Evolutionary conservation across 257 asterid species (phyloP).

Genomic region (Solanum sitiens): DNA sequence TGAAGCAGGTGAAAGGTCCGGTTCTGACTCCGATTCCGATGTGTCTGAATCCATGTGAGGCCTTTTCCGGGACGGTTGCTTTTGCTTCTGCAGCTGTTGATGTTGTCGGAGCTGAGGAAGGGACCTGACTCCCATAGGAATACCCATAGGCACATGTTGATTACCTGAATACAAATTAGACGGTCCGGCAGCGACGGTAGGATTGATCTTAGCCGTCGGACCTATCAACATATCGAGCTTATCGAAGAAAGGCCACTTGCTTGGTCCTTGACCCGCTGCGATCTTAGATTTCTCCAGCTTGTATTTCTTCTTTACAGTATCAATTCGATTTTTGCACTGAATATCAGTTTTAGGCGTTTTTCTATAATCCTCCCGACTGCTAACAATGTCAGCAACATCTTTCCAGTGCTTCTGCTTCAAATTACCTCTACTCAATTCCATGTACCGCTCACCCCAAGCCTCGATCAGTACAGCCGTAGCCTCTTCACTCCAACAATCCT

Average conservation of each 20-base stretch:
- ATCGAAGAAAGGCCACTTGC: constrained; percentile 60
- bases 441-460: constrained; percentile 80
- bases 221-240: constrained; percentile 63
- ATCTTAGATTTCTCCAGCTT: constrained; percentile 83
- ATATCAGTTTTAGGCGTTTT: constrained; percentile 68
- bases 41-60: constrained; percentile 22
- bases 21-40: constrained; percentile 48
- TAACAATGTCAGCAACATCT: constrained; percentile 73
- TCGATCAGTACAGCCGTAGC: constrained; percentile 70
- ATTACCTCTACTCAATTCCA: constrained; percentile 81
- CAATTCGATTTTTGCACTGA: constrained; percentile 92
- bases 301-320: constrained; percentile 86
- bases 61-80: constrained; percentile 19
- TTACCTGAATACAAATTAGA: background rate
- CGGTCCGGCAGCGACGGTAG: constrained; percentile 2
- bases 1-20: constrained; percentile 41
- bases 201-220: constrained; percentile 22
- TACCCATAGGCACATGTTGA: constrained; percentile 29
- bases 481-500: constrained; percentile 95
- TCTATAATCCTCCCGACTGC: constrained; percentile 38
- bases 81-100: constrained; percentile 9
- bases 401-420: constrained; percentile 89
- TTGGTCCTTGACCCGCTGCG: constrained; percentile 41
- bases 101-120: constrained; percentile 15
- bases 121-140: constrained; percentile 29